Base-by-base conservation (phyloP, 129 eudicot genomes). In the Lactuca sativa region DNA sequence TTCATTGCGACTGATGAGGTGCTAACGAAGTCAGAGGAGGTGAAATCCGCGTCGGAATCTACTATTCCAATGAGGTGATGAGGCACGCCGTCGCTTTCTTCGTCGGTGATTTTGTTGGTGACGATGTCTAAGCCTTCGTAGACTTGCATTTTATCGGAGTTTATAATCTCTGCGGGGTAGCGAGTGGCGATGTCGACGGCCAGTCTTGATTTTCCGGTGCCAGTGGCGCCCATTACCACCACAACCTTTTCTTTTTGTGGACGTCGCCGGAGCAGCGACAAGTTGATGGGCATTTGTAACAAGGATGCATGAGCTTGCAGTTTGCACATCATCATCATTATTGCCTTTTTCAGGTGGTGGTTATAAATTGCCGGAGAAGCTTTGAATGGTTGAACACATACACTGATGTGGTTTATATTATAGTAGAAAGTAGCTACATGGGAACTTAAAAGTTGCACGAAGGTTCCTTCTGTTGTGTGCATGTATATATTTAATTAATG, bases 151-250 rank as follows among this genome's bases (percentile, higher is more conserved):
- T 92, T 92, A 34, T 92, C 98, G n/a, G 95, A 86, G 68, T 93
- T 93, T 16, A 93, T 70, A 11, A 93, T 73, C 77, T 93, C 98
- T 9, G 86, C 84, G 2, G 71, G 63, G 68, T 77, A 80, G 14
- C 65, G 90, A 16, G 80, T 72, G 72, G 95, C 92, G n/a, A 92
- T 64, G 64, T 89, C 95, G 73, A 92, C 76, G 0, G 98, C 73
- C 49, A 92, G 92, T 54, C 79, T 75, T 15, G 98, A 86, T 68
- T 92, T 92, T 2, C 96, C 98, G 43, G 96, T 77, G 44, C 98
- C 98, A 33, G 98, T 92, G 48, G 88, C 95, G 0, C 98, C 98
- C 89, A 92, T 69, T 4, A 92, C 84, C n/a, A 93, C 87, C 6
- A 92, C 88, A 11, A 92, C 98, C 47, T 92, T 89, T 5, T 86